Base-by-base conservation (phyloP, 257 asterid genomes). In the Solanum sejunctum region DNA sequence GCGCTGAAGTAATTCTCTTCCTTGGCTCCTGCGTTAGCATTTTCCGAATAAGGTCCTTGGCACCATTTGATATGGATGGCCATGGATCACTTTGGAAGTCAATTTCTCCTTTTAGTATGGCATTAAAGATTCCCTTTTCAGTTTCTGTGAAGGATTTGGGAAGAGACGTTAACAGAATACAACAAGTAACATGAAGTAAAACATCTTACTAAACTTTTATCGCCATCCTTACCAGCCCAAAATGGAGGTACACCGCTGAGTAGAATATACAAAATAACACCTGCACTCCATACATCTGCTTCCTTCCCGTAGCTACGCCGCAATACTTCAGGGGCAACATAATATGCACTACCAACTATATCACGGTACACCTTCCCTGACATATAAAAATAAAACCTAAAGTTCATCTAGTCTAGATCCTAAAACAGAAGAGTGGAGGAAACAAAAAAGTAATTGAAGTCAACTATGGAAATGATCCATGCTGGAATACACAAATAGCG, bases 111-210 rank as follows among this genome's bases (percentile, higher is more conserved):
- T 92, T 86, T 88, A 93, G 88, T 88, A 95, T 91, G 77, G 98
- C 94, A 89, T 94, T 98, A 83, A 95, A 95, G 86, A 95, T 95
- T 75, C 98, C 99, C 91, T 94, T 95, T 80, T 95, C 99, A 85
- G 95, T 95, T 92, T 95, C 99, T 95, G 93, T 85, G 85, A 72
- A 88, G 51, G 57, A 84, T 49, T 58, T 20, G 15, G 49, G 5
- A 86, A 71, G 36, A 26, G 0, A 10, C 10, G 5, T 77, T 51
- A 77, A 77, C 21, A n/a, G 43, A 83, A 13, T 36, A 83, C 7
- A 23, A 12, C 9, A 41, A 83, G 10, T 51, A 73, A 83, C 32
- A 49, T n/a, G 1, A 20, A 83, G 64, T 83, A 71, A 64, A 69
- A 13, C 49, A 28, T 17, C 43, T 83, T 49, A 70, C 36, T 69